Base-by-base conservation (phyloP, 805 yeast genomes). In the Zygotorulaspora sp. region DNA sequence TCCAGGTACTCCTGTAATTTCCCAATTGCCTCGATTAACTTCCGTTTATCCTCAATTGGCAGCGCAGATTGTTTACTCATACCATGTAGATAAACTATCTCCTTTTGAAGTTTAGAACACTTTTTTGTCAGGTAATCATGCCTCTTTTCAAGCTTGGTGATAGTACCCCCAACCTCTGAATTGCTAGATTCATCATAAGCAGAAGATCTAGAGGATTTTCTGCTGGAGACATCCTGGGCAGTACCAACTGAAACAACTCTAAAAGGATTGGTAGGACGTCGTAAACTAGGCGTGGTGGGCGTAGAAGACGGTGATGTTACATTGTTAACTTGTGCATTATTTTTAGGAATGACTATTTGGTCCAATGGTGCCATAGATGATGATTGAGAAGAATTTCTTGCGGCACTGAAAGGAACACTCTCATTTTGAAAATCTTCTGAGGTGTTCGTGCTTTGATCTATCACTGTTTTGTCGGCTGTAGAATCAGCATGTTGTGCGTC, bases 1-100 rank as follows among this genome's bases (percentile, higher is more conserved):
- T 68, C 72, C 12, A 66, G 47, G 32, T 62, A 68, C 23, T 62
- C 65, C 41, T 68, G 66, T 27, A 68, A 41, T 45, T 59, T 62
- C 12, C 43, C 53, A 18, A 67, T 56, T 7, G 71, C 73, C 12
- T 45, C 47, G 32, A 56, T 48, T 26, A 68, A 42, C 40, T 66
- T 67, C 30, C 63, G 55, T n/a, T 59, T 40, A 37, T 68, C 73
- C 1, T 64, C 68, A n/a, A 65, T 57, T 1, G 66, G 50, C 11
- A 68, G 48, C 5, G 63, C 53, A 1, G 66, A 65, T 29, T 62
- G 55, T 7, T 56, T 58, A n/a, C 61, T 56, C 43, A 68, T 47
- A 9, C 53, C 52, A 15, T 50, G 48, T 26, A 68, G 42, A 43
- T 68, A 68, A 13, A 49, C 52, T 14, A 68, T 67, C 40, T 68